Percentiles rank a stretch among this genome's conserved stretches.
Evolutionary conservation across 306 rosid species (phyloP).

Genomic region (Pachyrhizus erosus): DNA sequence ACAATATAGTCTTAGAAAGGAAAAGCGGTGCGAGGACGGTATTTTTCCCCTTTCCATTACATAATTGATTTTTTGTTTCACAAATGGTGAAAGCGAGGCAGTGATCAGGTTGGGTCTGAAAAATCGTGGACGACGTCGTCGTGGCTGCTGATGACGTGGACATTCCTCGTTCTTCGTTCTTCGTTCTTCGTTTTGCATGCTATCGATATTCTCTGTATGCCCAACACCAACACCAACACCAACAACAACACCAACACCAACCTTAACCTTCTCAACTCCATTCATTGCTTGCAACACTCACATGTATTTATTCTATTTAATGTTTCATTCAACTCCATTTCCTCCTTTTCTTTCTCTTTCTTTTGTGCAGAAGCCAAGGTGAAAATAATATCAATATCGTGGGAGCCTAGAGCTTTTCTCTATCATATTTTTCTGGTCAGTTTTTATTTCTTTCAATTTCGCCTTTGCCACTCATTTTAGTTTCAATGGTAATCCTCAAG

Average conservation of each 20-base stretch:
- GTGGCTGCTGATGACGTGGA: constrained; percentile 59
- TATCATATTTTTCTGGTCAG: constrained; percentile 90
- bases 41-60: no score
- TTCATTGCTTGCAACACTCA: no score
- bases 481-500: no score
- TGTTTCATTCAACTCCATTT: not conserved
- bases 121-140: constrained; percentile 44
- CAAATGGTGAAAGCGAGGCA: constrained; percentile 69
- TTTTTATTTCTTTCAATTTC: not conserved
- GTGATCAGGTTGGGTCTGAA: constrained; percentile 52
- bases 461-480: not conserved
- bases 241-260: constrained; percentile 18
- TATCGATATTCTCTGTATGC: constrained; percentile 75
- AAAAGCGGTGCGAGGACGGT: no score
- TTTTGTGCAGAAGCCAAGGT: constrained; percentile 36
- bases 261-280: no score
- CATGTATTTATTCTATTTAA: no score
- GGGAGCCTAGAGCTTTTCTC: constrained; percentile 93
- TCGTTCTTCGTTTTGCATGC: constrained; percentile 75
- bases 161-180: constrained; percentile 67
- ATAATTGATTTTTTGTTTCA: no score
- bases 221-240: constrained; percentile 37
- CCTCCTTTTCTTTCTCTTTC: not conserved
- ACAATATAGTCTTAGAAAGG: no score
- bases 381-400: constrained; percentile 71